Evolutionary conservation across 805 yeast genomes (phyloP).

Genomic region (Grigorovia yakushimaensis): DNA sequence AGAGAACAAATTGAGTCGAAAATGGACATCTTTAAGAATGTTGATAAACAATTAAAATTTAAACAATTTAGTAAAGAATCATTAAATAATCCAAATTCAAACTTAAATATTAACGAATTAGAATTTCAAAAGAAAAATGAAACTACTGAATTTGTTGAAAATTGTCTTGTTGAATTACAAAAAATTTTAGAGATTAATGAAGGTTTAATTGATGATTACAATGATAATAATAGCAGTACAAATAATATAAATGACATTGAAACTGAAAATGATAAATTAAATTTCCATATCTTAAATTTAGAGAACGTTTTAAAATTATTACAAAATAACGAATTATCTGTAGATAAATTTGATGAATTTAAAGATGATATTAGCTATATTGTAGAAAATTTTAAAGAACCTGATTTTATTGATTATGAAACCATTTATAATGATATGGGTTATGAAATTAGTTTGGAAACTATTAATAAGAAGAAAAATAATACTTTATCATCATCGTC

Average conservation of each 20-base stretch:
- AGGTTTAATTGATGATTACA: conserved; percentile 40
- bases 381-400: conserved; percentile 88
- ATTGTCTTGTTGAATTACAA: conserved; percentile 67
- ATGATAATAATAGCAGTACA: conserved; percentile 27
- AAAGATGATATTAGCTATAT: conserved; percentile 88
- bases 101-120: conserved; percentile 65
- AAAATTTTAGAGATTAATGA: conserved; percentile 74
- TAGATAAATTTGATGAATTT: conserved; percentile 64
- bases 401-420: conserved; percentile 88
- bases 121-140: conserved; percentile 49
- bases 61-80: conserved; percentile 94
- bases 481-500: conserved; percentile 1
- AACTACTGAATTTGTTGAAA: conserved; percentile 54
- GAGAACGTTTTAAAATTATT: conserved; percentile 69
- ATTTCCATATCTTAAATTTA: conserved; percentile 62
- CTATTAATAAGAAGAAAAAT: not conserved
- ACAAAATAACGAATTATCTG: conserved; percentile 71
- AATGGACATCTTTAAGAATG: conserved; percentile 93
- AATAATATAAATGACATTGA: conserved; percentile 56
- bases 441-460: conserved; percentile 21
- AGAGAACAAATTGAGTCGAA: conserved; percentile 60
- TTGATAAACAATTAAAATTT: conserved; percentile 86
- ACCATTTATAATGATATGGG: conserved; percentile 83
- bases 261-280: not conserved
- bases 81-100: conserved; percentile 54